Evolutionary conservation across 169 alveolate species (phyloP).

Genomic region (Fabrea salina): DNA sequence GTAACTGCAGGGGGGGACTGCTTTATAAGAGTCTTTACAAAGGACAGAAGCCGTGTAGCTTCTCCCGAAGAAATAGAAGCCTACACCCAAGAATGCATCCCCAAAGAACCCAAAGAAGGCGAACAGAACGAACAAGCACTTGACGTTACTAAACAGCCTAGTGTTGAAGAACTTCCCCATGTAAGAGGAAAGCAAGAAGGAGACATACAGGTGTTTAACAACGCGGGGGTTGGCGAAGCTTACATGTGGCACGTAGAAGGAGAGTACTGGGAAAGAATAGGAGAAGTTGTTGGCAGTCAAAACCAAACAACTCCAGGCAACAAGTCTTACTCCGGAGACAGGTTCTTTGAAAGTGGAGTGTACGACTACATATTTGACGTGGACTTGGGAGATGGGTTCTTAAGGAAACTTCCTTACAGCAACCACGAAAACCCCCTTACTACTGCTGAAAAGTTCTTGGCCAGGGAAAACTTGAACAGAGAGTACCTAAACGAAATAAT

Average conservation of each 20-base stretch:
- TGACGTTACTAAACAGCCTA: conserved; percentile 69
- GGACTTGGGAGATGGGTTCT: conserved; percentile 75
- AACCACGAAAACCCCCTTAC: conserved; percentile 76
- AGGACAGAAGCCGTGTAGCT: conserved; percentile 60
- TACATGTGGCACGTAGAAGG: conserved; percentile 77
- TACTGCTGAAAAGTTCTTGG: conserved; percentile 83
- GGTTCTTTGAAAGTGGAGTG: conserved; percentile 78
- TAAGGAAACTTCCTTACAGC: conserved; percentile 76
- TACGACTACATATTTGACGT: conserved; percentile 90
- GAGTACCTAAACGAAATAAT: conserved; percentile 27
- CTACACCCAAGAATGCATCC: conserved; percentile 60
- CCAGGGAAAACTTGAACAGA: conserved; percentile 65
- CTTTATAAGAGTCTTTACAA: conserved; percentile 78
- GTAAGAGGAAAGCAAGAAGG: conserved; percentile 80
- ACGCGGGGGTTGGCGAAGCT: conserved; percentile 77
- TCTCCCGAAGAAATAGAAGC: conserved; percentile 61
- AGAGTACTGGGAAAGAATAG: conserved; percentile 81
- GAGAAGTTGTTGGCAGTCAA: conserved; percentile 75
- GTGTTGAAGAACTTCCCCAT: conserved; percentile 50
- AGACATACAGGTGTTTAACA: conserved; percentile 79
- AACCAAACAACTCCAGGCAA: conserved; percentile 32
- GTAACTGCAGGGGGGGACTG: conserved; percentile 83
- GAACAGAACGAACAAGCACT: conserved; percentile 36
- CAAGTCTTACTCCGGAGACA: conserved; percentile 80
- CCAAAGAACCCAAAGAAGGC: conserved; percentile 41